Evolutionary conservation across 129 eudicot species (phyloP).

Genomic region (Rutidosis leptorrhynchoides): DNA sequence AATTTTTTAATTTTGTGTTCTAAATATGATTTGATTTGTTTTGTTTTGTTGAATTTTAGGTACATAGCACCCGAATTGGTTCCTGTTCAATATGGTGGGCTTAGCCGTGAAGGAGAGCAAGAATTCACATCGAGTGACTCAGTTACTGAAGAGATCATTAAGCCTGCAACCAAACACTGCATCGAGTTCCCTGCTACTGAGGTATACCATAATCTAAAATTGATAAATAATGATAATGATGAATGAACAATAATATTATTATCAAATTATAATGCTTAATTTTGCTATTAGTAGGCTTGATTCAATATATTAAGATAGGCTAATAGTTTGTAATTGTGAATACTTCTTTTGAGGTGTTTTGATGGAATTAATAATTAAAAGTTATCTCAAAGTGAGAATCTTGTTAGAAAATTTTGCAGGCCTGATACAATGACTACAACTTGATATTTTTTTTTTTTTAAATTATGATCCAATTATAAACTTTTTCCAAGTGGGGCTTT

Average conservation of each 20-base stretch:
- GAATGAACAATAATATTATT: too few relatives aligned
- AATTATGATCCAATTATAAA: not conserved
- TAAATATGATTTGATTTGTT: not conserved
- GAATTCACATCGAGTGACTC: constrained; percentile 59
- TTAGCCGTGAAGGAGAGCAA: constrained; percentile 63
- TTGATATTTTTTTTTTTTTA: not conserved
- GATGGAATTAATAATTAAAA: too few relatives aligned
- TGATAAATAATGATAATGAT: too few relatives aligned
- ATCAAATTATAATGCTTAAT: not conserved
- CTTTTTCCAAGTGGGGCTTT: not conserved
- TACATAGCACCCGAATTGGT: constrained; percentile 84
- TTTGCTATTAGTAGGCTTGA: not conserved
- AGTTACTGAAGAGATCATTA: constrained; percentile 55
- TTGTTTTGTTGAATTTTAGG: constrained; percentile 35
- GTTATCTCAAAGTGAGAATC: not conserved
- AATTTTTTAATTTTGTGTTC: not conserved
- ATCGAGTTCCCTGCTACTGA: constrained; percentile 67
- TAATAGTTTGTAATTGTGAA: not conserved
- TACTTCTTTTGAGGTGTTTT: not conserved
- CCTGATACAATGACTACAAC: not conserved
- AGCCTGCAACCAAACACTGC: constrained; percentile 60
- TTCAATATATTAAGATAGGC: not conserved
- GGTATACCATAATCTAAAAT: constrained; percentile 41
- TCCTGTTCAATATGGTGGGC: constrained; percentile 91
- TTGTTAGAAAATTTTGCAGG: not conserved